Percentiles rank a stretch among this genome's conserved stretches.
These are phyloP conservation scores for Poa annua DNA, from an alignment of 176 grass and related monocot genomes.

Conservation along the genomic window DNA sequence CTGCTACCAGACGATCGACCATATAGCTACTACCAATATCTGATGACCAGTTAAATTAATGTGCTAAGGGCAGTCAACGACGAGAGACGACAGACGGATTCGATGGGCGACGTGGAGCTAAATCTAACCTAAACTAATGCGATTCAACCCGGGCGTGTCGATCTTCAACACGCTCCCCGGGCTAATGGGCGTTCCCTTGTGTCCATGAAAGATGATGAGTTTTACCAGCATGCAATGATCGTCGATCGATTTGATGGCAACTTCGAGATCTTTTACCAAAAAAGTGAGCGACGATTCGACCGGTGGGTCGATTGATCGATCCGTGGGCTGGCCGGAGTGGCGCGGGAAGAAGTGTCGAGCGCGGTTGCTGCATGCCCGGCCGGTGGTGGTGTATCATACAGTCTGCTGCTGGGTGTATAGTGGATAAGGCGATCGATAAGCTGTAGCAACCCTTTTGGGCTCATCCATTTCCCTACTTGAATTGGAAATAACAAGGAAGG, in stretches of 20 bases:
- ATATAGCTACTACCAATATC: neutral
- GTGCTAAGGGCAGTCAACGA: neutral
- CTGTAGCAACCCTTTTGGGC: neutral
- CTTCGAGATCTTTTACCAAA: neutral
- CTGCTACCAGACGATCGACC: neutral
- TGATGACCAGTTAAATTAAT: neutral
- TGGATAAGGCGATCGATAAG: too few species aligned
- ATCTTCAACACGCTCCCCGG: neutral
- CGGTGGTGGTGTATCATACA: too few species aligned
- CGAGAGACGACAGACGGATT: neutral
- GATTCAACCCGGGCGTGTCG: neutral
- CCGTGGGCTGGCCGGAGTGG: too few species aligned
- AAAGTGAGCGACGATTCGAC: slow-evolving; percentile 32
- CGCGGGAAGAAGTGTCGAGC: too few species aligned
- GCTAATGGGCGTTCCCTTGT: neutral
- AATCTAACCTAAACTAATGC: neutral
- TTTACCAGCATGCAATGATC: neutral
- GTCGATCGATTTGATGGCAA: neutral
- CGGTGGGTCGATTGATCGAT: neutral
- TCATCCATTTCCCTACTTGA: neutral
- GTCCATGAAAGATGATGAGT: slow-evolving; percentile 18
- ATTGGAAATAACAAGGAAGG: neutral
- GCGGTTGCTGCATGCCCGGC: too few species aligned
- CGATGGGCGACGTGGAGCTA: neutral
- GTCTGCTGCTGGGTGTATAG: too few species aligned